A percentile compares a stretch with the other conserved stretches of the same genome.
Evolutionary conservation across 805 yeast genomes (phyloP).

Genomic region (Zygosaccharomyces lentus): DNA sequence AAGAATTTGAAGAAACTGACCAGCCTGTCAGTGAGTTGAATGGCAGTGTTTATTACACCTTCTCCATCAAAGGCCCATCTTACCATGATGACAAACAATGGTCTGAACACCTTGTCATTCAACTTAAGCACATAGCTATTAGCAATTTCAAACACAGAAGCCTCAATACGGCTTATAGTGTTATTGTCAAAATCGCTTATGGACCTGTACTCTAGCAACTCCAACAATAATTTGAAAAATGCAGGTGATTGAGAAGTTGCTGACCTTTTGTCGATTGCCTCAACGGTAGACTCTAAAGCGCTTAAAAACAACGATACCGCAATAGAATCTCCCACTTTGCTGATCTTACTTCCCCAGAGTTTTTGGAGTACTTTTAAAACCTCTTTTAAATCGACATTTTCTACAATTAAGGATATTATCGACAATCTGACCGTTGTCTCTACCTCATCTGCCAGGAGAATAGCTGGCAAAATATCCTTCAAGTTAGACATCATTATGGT

Average conservation of each 20-base stretch:
- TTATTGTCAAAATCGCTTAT: slow-evolving; percentile 58
- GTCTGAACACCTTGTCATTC: slow-evolving; percentile 91
- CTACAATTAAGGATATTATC: slow-evolving; percentile 56
- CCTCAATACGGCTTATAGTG: slow-evolving; percentile 76
- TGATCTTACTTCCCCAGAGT: slow-evolving; percentile 51
- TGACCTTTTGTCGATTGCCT: slow-evolving; percentile 63
- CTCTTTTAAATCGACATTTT: slow-evolving; percentile 61
- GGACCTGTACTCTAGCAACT: slow-evolving; percentile 66
- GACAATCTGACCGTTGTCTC: slow-evolving; percentile 58
- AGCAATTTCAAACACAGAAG: slow-evolving; percentile 67
- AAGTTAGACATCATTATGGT: slow-evolving; percentile 72
- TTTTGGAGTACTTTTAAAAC: slow-evolving; percentile 58
- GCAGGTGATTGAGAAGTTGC: slow-evolving; percentile 66
- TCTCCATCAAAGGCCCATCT: slow-evolving; percentile 92
- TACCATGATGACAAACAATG: slow-evolving; percentile 77
- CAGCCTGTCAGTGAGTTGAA: slow-evolving; percentile 53
- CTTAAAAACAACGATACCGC: slow-evolving; percentile 69
- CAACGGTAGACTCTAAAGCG: slow-evolving; percentile 61
- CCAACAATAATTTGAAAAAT: slow-evolving; percentile 64
- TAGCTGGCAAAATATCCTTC: slow-evolving; percentile 53
- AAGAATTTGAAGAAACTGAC: slow-evolving; percentile 80
- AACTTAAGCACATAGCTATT: slow-evolving; percentile 79
- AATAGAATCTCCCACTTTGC: slow-evolving; percentile 37
- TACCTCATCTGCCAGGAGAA: slow-evolving; percentile 55
- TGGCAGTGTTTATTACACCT: slow-evolving; percentile 46